Conservation (phyloP, 305 asterid species). For the Solanum hybrid region DNA sequence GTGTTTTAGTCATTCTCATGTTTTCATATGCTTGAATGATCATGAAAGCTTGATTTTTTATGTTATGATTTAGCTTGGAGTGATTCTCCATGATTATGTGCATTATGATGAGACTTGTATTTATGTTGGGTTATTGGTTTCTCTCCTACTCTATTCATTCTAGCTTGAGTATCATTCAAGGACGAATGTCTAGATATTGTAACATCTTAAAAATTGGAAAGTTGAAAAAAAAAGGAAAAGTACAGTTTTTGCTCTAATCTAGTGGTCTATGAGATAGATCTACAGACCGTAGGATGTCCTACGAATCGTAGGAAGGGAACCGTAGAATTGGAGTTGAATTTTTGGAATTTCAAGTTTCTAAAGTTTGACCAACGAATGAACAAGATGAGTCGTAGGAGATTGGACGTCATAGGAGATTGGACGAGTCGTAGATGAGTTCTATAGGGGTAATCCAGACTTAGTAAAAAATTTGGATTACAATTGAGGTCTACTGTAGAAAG, state of each 20-base stretch:
- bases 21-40: neutral
- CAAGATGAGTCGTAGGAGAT: neutral
- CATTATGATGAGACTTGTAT: neutral
- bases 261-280: neutral
- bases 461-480: neutral
- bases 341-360: neutral
- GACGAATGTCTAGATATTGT: neutral
- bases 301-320: neutral
- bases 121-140: neutral
- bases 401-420: neutral
- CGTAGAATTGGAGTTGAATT: neutral
- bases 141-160: neutral
- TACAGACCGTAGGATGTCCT: neutral
- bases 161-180: neutral
- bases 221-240: neutral
- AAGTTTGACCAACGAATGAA: neutral
- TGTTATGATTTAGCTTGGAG: neutral
- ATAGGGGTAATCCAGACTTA: neutral
- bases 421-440: neutral
- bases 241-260: neutral
- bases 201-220: neutral
- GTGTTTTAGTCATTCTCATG: neutral
- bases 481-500: neutral
- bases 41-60: neutral
- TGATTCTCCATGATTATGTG: neutral